Evolutionary conservation across 228 moss, liverwort and hornwort species (phyloP).

Genomic region (Sphagnum fallax): DNA sequence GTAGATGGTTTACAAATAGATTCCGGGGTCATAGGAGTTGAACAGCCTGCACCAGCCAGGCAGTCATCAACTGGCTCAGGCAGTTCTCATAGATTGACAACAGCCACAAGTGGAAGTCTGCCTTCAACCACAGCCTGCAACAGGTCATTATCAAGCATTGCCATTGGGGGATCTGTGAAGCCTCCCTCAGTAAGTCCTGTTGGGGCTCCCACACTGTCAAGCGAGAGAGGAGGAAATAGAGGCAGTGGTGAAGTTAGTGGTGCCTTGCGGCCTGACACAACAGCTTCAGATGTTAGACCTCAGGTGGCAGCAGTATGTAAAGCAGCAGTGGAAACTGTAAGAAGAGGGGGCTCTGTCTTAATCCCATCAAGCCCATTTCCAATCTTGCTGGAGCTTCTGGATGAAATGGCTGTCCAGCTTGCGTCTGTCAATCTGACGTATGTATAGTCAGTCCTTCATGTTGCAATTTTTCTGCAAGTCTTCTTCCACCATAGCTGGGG

Average conservation of each 20-base stretch:
- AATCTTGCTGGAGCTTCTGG: constrained; percentile 70
- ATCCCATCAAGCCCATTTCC: constrained; percentile 66
- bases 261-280: constrained; percentile 9
- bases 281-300: constrained; percentile 29
- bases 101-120: constrained; percentile 21
- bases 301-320: constrained; percentile 44
- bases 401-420: constrained; percentile 66
- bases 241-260: constrained; percentile 33
- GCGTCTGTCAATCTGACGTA: constrained; percentile 68
- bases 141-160: constrained; percentile 20
- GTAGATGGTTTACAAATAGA: constrained; percentile 13
- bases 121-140: constrained; percentile 20
- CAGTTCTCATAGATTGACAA: constrained; percentile 20
- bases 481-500: neutral
- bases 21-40: constrained; percentile 17
- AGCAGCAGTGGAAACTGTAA: constrained; percentile 54
- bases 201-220: constrained; percentile 6
- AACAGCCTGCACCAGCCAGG: constrained; percentile 14
- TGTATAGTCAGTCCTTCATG: constrained; percentile 1
- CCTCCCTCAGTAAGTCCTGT: constrained; percentile 4
- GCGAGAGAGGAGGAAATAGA: constrained; percentile 32
- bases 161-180: constrained; percentile 12
- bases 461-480: neutral
- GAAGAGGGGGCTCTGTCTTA: constrained; percentile 78
- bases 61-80: constrained; percentile 37